Conservation (phyloP, 2,329 filamentous ascomycete species). For the Elsinoe perseae region DNA sequence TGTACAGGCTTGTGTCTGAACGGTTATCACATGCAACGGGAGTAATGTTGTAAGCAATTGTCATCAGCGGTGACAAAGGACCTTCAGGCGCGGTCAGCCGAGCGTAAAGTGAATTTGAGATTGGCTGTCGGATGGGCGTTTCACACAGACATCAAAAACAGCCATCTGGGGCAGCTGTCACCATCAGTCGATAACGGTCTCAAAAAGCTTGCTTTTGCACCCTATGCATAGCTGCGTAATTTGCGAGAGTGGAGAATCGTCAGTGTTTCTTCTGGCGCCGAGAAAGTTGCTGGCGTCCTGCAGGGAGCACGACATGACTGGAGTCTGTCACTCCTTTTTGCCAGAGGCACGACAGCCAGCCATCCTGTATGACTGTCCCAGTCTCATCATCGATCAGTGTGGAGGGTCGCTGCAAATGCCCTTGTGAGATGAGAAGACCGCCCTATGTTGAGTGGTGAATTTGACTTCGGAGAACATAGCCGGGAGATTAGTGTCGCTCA, state of each 20-base stretch:
- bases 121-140: constrained; percentile 2
- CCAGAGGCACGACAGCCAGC: not conserved
- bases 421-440: not conserved
- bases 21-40: not conserved
- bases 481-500: constrained; percentile 4
- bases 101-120: constrained; percentile 4
- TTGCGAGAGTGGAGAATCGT: not conserved
- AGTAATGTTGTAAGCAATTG: constrained; percentile 2
- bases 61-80: not conserved
- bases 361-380: not conserved
- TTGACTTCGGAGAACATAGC: constrained; percentile 1
- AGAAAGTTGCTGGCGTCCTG: not conserved
- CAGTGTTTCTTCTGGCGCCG: constrained; percentile 13
- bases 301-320: not conserved
- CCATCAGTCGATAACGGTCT: not conserved
- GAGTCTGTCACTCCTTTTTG: constrained; percentile 12
- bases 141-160: constrained; percentile 6
- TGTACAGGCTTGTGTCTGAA: not conserved
- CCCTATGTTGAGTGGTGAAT: not conserved
- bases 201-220: constrained; percentile 1
- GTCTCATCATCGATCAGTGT: constrained; percentile 7
- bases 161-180: constrained; percentile 4
- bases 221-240: not conserved
- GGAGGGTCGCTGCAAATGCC: not conserved
- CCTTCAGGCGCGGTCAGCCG: not conserved